phyloP scores from a whole-genome alignment of 1,139 yeast genomes.

The Taiozyma onychis region DNA sequence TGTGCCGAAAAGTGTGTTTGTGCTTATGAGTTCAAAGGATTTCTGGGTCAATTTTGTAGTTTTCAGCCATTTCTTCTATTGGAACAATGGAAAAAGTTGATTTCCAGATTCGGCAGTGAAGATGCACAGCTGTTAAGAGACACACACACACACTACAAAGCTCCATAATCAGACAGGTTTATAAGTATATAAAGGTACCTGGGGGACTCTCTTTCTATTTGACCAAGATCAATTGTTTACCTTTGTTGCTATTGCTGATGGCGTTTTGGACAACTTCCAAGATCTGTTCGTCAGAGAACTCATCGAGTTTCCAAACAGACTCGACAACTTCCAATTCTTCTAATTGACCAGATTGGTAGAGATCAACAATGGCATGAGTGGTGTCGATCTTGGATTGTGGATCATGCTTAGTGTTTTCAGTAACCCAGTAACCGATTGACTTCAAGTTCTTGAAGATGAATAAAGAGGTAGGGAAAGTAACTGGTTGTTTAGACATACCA shows the following conservation, averaged over 20 bases:
- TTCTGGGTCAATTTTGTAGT: no score
- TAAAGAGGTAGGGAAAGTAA: constrained; percentile 78
- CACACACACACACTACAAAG: neutral
- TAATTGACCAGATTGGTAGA: constrained; percentile 59
- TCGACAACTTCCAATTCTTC: constrained; percentile 55
- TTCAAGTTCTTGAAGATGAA: constrained; percentile 86
- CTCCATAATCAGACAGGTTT: no score
- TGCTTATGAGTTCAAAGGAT: neutral
- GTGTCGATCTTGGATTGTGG: constrained; percentile 58
- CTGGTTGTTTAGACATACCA: constrained; percentile 96
- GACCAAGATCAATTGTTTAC: constrained; percentile 22
- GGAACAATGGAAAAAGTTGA: neutral
- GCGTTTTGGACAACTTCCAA: constrained; percentile 48
- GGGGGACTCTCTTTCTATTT: constrained; percentile 1
- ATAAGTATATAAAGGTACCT: neutral
- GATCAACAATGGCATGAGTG: constrained; percentile 52
- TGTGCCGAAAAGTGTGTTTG: neutral
- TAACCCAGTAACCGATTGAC: constrained; percentile 91
- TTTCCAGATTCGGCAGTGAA: neutral
- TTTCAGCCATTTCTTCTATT: neutral
- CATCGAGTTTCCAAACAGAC: constrained; percentile 35
- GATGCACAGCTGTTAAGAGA: no score
- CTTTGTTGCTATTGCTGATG: constrained; percentile 33
- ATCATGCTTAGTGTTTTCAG: constrained; percentile 63
- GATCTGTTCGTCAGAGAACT: constrained; percentile 43